Conservation (phyloP, 192 early-diverging fungal species). For the Gorgonomyces haynaldii region DNA sequence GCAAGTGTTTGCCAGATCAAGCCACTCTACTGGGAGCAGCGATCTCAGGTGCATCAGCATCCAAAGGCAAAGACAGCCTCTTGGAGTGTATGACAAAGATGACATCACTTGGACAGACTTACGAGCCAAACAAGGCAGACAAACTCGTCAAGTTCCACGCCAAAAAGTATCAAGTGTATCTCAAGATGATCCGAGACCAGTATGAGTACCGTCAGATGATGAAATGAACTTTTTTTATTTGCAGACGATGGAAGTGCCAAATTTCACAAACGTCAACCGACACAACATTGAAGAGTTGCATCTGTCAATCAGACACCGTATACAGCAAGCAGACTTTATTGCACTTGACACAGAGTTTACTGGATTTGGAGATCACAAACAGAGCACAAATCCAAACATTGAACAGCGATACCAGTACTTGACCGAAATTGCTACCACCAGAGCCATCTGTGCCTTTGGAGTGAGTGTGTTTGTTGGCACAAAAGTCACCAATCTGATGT, state of each 20-base stretch:
- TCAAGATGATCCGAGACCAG: no score
- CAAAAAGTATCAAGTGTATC: constrained; percentile 41
- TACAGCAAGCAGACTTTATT: constrained; percentile 53
- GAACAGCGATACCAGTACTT: constrained; percentile 71
- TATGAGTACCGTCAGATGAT: no score
- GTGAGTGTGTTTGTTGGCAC: constrained; percentile 49
- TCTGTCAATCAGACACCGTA: constrained; percentile 13
- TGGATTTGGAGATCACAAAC: constrained; percentile 46
- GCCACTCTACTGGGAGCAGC: constrained; percentile 61
- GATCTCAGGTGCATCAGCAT: constrained; percentile 49
- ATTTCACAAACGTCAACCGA: no score
- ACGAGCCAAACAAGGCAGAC: constrained; percentile 27
- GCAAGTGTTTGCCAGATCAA: constrained; percentile 33
- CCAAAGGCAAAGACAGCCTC: constrained; percentile 12
- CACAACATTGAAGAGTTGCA: constrained; percentile 17
- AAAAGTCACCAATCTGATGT: not conserved
- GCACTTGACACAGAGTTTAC: constrained; percentile 89
- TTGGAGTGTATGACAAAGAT: constrained; percentile 47
- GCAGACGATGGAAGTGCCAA: no score
- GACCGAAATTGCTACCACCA: constrained; percentile 51
- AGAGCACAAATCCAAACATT: constrained; percentile 48
- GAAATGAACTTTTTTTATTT: no score
- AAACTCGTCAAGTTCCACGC: constrained; percentile 28
- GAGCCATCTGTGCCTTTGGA: constrained; percentile 80
- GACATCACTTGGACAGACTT: constrained; percentile 26